Evolutionary conservation across 352 stramenopile species (phyloP).

Genomic region (Phytophthora cactorum): DNA sequence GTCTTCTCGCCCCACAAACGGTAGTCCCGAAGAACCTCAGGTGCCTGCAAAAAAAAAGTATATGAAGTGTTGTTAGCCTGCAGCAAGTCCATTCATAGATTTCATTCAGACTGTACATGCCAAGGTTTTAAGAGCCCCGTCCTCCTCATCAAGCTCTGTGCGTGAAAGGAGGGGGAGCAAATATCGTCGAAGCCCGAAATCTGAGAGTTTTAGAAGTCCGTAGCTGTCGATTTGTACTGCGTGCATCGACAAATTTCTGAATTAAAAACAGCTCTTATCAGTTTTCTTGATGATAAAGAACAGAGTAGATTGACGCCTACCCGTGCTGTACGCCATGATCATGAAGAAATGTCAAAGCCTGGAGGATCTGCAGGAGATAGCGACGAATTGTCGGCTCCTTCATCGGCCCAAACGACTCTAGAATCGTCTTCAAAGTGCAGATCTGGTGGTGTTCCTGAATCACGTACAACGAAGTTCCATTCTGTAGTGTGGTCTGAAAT

Average conservation of each 20-base stretch:
- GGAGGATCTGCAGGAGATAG: constrained; percentile 66
- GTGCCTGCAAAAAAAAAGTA: constrained; percentile 22
- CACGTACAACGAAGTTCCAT: constrained; percentile 41
- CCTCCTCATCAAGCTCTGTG: constrained; percentile 1
- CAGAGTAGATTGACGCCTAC: constrained; percentile 23
- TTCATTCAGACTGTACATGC: constrained; percentile 1
- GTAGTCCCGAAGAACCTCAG: constrained; percentile 31
- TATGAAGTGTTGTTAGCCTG: neutral
- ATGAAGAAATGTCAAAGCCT: constrained; percentile 61
- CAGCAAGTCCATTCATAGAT: neutral
- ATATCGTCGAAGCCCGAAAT: constrained; percentile 50
- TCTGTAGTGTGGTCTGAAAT: constrained; percentile 48
- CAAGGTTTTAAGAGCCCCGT: constrained; percentile 14
- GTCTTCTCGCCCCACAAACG: constrained; percentile 34
- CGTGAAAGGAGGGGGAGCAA: constrained; percentile 16
- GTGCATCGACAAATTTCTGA: constrained; percentile 52
- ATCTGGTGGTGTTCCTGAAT: constrained; percentile 44
- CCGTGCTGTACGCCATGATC: constrained; percentile 49
- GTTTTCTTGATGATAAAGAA: neutral
- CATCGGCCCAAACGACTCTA: constrained; percentile 76
- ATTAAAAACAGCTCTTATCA: neutral
- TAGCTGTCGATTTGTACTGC: constrained; percentile 69
- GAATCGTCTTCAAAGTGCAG: constrained; percentile 63
- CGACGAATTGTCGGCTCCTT: constrained; percentile 74
- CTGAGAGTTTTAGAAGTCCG: constrained; percentile 56